Percentiles rank a stretch among this genome's conserved stretches.
Conservation (phyloP, 768 basidiomycete species). For the Cubamyces sp. region DNA sequence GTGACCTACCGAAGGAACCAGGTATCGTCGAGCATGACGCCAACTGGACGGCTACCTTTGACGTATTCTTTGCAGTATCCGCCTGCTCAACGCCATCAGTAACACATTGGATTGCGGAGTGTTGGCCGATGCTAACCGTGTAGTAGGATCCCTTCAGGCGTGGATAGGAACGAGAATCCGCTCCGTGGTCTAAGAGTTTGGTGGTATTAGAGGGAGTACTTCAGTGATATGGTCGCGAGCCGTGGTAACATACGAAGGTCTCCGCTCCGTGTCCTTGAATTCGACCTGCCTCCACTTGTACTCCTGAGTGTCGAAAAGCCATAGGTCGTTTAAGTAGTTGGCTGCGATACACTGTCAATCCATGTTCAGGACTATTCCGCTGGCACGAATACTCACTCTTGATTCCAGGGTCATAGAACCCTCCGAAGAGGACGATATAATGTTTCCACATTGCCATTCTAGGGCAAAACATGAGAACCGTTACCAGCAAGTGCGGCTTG, state of each 20-base stretch:
- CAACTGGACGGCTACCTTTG: conserved; percentile 84
- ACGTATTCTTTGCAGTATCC: conserved; percentile 91
- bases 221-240: background rate
- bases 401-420: conserved; percentile 87
- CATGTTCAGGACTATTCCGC: too few relatives aligned
- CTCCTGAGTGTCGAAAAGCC: conserved; percentile 85
- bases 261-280: conserved; percentile 67
- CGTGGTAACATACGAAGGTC: conserved; percentile 63
- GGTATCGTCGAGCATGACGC: conserved; percentile 88
- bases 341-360: conserved; percentile 45
- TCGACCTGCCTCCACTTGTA: conserved; percentile 85
- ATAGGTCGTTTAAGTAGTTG: conserved; percentile 80
- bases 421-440: conserved; percentile 83
- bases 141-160: conserved; percentile 75
- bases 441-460: conserved; percentile 94
- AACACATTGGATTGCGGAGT: background rate
- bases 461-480: background rate
- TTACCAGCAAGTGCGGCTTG: background rate
- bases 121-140: conserved; percentile 53
- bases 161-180: conserved; percentile 85
- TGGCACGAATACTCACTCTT: conserved; percentile 54
- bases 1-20: conserved; percentile 76
- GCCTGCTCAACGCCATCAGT: conserved; percentile 43
- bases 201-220: too few relatives aligned
- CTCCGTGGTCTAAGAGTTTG: conserved; percentile 58